Evolutionary conservation across 352 stramenopile species (phyloP), one percentile per base, ranked within the genome.

Genomic region (Pythium brassicae): DNA sequence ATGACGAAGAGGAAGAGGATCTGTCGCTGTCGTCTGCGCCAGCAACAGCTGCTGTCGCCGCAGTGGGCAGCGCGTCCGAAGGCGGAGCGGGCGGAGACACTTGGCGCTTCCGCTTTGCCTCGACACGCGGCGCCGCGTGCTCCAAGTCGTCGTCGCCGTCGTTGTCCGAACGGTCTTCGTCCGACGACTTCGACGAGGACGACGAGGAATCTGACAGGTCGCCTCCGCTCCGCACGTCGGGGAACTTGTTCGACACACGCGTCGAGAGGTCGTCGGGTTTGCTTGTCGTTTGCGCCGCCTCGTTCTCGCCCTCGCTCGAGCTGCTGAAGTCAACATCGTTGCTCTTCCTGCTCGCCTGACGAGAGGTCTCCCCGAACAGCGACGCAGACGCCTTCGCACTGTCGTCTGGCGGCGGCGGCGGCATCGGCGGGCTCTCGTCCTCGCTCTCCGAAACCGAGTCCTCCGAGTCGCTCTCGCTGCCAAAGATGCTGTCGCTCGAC

Each of bases 401-500:
- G 11, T 40, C 35, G 35, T 63, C 42, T 15, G 61, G 61, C 11
- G 61, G 55, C 40, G 76, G 72, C 5, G 75, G 76, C 4, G 76
- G 76, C 50, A 72, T 34, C 4, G 64, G 75, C 20, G 75, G 72
- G 40, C 66, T 57, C 29, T 70, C 62, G 8, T 68, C 71, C n/a
- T 85, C 75, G 10, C 50, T 66, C 20, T 76, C 74, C 1, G 65
- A 74, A 19, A 68, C 78, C 4, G 63, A 83, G 29, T 63, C 67
- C 6, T 69, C 72, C 9, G 75, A 89, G 6, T 92, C 82, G 50
- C 75, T 81, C 53, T 84, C 73, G 43, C 83, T 93, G 42, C 81
- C 85, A 61, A 92, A 89, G 27, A 95, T 92, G 57, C 81, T 92
- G 68, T 95, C 85, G 44, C 83, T 93, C 3, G 85, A 95, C 59